Conservation (phyloP, 192 early-diverging fungal species). For the Piromyces finnis region DNA sequence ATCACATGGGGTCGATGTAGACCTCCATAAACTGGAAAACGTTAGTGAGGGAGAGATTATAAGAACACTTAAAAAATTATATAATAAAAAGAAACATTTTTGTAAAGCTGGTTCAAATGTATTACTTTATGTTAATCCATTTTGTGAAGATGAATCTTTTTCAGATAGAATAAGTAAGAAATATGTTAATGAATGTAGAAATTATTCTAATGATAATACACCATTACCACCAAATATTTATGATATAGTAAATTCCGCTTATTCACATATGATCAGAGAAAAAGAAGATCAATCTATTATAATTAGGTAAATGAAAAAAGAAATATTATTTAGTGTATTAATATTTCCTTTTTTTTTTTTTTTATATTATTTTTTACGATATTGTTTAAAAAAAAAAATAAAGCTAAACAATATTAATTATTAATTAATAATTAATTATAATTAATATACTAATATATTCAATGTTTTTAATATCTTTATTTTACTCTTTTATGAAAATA, state of each 20-base stretch:
- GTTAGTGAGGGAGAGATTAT: neutral
- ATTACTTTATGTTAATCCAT: neutral
- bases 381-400: no score
- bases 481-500: no score
- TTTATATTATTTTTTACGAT: no score
- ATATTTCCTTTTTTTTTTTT: no score
- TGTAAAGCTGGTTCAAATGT: neutral
- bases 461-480: no score
- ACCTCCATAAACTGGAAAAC: neutral
- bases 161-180: neutral
- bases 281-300: neutral
- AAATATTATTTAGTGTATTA: no score
- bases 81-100: neutral
- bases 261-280: neutral
- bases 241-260: neutral
- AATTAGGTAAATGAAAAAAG: neutral
- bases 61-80: neutral
- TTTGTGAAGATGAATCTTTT: neutral
- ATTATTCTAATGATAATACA: neutral
- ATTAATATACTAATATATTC: no score
- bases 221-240: neutral
- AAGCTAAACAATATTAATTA: no score
- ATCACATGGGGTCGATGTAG: neutral
- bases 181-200: neutral
- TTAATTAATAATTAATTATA: no score